Percentiles rank a stretch among this genome's conserved stretches.
phyloP scores from a whole-genome alignment of 2,329 filamentous ascomycete species.

The Chrysoporthe cubensis region DNA sequence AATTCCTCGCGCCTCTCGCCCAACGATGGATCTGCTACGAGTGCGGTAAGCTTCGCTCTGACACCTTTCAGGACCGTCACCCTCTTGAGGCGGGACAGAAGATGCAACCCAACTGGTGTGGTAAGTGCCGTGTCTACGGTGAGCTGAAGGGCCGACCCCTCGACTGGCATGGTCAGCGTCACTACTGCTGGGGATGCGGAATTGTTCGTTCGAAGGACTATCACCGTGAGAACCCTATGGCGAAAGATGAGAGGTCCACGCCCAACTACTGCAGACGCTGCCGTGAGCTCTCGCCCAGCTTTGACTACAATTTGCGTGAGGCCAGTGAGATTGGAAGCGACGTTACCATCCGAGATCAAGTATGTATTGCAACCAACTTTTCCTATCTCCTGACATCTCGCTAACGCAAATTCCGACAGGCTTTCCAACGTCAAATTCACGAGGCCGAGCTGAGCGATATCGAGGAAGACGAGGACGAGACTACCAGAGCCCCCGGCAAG shows the following conservation, averaged over 20 bases:
- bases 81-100: constrained; percentile 37
- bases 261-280: constrained; percentile 29
- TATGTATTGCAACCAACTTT: background rate
- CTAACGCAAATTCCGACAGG: constrained; percentile 12
- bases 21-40: constrained; percentile 45
- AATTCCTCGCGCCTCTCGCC: constrained; percentile 19
- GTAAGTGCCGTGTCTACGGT: constrained; percentile 38
- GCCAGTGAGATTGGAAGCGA: constrained; percentile 26
- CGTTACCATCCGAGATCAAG: constrained; percentile 13
- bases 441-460: constrained; percentile 26
- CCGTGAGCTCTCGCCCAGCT: constrained; percentile 23
- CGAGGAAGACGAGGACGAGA: constrained; percentile 22
- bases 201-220: constrained; percentile 27
- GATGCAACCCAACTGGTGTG: constrained; percentile 41
- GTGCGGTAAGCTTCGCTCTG: constrained; percentile 46
- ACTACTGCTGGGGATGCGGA: constrained; percentile 30
- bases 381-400: background rate
- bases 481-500: constrained; percentile 17
- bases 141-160: constrained; percentile 18
- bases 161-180: constrained; percentile 19
- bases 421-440: constrained; percentile 26
- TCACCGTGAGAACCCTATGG: constrained; percentile 24
- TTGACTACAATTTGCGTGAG: constrained; percentile 23
- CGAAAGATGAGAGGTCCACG: constrained; percentile 8
- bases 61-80: constrained; percentile 43